Evolutionary conservation across 768 basidiomycete species (phyloP).

Genomic region (Leucosporidium yakuticum): DNA sequence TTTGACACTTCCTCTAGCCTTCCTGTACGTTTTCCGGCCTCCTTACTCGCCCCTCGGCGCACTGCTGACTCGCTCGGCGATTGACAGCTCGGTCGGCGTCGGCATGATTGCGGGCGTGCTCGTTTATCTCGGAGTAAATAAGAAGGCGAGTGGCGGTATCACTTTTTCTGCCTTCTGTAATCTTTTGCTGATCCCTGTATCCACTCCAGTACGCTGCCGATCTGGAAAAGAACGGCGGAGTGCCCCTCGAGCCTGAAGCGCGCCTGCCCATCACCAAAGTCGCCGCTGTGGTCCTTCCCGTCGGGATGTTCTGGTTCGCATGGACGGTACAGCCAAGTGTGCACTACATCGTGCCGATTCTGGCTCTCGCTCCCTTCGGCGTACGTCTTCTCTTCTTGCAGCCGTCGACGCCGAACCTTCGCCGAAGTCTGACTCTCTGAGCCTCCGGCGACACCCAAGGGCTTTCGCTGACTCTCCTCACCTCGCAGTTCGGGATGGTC

Average conservation of each 20-base stretch:
- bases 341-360: conserved; percentile 63
- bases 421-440: too few relatives aligned
- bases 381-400: conserved; percentile 53
- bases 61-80: conserved; percentile 22
- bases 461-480: too few relatives aligned
- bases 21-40: not conserved
- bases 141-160: conserved; percentile 3
- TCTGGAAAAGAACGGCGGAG: conserved; percentile 40
- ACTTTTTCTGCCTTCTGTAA: not conserved
- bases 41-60: not conserved
- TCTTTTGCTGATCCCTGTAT: too few relatives aligned
- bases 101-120: conserved; percentile 28
- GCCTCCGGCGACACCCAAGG: too few relatives aligned
- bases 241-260: conserved; percentile 44
- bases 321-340: conserved; percentile 39
- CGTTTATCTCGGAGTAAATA: conserved; percentile 41
- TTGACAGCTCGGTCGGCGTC: conserved; percentile 39
- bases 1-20: not conserved
- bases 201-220: conserved; percentile 41
- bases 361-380: conserved; percentile 59
- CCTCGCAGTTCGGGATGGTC: conserved; percentile 48
- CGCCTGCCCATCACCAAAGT: conserved; percentile 45
- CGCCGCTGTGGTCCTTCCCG: conserved; percentile 43
- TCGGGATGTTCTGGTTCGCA: conserved; percentile 37
- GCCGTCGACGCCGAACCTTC: not conserved